phyloP scores from a whole-genome alignment of 176 grass and related monocot species.

The Alloteropsis semialata region DNA sequence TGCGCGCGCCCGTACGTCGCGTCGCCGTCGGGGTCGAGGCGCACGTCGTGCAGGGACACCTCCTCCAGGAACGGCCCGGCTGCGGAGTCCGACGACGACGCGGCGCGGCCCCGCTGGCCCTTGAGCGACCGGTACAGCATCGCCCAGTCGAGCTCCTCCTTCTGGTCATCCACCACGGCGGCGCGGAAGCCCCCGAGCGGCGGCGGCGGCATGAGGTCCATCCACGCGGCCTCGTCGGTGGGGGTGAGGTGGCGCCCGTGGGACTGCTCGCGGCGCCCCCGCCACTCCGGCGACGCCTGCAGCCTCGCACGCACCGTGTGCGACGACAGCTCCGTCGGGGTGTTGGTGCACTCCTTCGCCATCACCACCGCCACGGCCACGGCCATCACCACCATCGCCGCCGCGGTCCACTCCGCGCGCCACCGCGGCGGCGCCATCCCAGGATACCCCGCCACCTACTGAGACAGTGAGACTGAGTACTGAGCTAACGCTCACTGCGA shows the following conservation, averaged over 20 bases:
- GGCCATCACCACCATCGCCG: background rate
- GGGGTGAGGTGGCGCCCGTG: constrained; percentile 64
- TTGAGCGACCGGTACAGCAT: constrained; percentile 60
- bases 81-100: background rate
- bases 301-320: constrained; percentile 52
- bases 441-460: too few species aligned
- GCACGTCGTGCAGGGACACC: constrained; percentile 65
- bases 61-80: constrained; percentile 38
- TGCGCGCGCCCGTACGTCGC: constrained; percentile 51
- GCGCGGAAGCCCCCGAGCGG: too few species aligned
- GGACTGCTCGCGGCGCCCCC: constrained; percentile 34
- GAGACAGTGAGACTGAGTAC: too few species aligned
- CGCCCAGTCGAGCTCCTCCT: constrained; percentile 62
- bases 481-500: too few species aligned
- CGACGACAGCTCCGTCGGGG: constrained; percentile 59
- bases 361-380: background rate
- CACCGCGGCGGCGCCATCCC: background rate
- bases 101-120: background rate
- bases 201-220: constrained; percentile 62
- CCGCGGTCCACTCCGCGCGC: too few species aligned
- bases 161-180: too few species aligned
- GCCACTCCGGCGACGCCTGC: constrained; percentile 30
- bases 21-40: constrained; percentile 38
- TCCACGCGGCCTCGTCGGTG: constrained; percentile 65
- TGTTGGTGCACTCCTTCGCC: constrained; percentile 72